Evolutionary conservation across 2,329 filamentous ascomycete species (phyloP).

Genomic region (Arthrobotrys sinensis): DNA sequence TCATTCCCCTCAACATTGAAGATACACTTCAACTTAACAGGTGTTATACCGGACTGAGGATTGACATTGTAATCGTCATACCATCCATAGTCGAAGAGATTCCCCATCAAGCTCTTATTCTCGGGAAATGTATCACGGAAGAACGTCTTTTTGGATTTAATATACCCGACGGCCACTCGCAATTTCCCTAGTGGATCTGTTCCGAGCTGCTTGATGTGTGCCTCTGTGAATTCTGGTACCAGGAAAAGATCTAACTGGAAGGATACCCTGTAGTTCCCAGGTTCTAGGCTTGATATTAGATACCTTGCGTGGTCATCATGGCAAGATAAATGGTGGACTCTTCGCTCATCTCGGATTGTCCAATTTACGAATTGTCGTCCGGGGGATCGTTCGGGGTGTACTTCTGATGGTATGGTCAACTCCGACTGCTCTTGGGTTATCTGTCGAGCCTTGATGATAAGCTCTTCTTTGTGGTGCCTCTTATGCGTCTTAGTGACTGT

Average conservation of each 20-base stretch:
- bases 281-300: slow-evolving; percentile 46
- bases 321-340: slow-evolving; percentile 53
- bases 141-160: slow-evolving; percentile 48
- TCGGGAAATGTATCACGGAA: slow-evolving; percentile 49
- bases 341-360: slow-evolving; percentile 39
- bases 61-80: slow-evolving; percentile 52
- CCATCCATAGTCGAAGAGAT: slow-evolving; percentile 42
- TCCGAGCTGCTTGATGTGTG: slow-evolving; percentile 43
- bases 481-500: slow-evolving; percentile 45
- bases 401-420: slow-evolving; percentile 46
- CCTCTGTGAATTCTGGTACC: slow-evolving; percentile 30
- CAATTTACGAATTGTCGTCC: slow-evolving; percentile 53
- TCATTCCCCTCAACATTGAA: slow-evolving; percentile 31
- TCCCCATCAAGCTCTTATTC: slow-evolving; percentile 18
- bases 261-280: slow-evolving; percentile 51
- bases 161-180: slow-evolving; percentile 37
- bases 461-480: slow-evolving; percentile 45
- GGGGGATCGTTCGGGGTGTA: slow-evolving; percentile 48
- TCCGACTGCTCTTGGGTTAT: slow-evolving; percentile 48
- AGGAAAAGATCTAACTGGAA: slow-evolving; percentile 51
- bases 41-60: slow-evolving; percentile 13
- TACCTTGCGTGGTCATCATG: slow-evolving; percentile 52
- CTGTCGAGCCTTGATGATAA: slow-evolving; percentile 54
- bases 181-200: slow-evolving; percentile 33
- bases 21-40: slow-evolving; percentile 52